These are phyloP conservation scores for Taphrina sp. DNA, from an alignment of 1,139 yeast genomes.

Conservation along the genomic window DNA sequence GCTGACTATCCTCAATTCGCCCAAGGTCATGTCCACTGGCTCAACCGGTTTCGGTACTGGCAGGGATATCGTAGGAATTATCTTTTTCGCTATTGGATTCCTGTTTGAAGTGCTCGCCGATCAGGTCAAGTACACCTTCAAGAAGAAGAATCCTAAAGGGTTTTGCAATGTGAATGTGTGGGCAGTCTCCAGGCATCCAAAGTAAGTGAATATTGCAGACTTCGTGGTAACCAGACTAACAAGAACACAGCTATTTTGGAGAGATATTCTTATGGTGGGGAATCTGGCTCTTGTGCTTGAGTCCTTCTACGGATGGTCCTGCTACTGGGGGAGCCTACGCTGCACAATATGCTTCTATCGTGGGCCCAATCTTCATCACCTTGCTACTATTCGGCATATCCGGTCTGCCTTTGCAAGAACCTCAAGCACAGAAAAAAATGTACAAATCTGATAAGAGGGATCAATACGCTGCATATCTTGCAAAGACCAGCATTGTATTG, in stretches of 20 bases:
- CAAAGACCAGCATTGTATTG: constrained; percentile 12
- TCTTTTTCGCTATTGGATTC: constrained; percentile 26
- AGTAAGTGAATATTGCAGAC: not conserved
- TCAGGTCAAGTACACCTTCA: constrained; percentile 25
- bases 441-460: constrained; percentile 28
- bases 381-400: constrained; percentile 16
- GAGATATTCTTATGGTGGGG: constrained; percentile 32
- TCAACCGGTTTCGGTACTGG: constrained; percentile 20
- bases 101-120: constrained; percentile 24
- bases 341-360: constrained; percentile 28
- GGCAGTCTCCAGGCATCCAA: constrained; percentile 26
- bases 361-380: constrained; percentile 25
- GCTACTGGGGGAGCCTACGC: constrained; percentile 21
- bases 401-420: constrained; percentile 25
- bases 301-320: constrained; percentile 29
- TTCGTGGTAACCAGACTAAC: not conserved
- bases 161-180: constrained; percentile 30
- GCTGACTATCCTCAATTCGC: constrained; percentile 18
- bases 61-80: constrained; percentile 24
- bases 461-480: constrained; percentile 8
- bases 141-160: constrained; percentile 27
- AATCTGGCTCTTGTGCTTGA: constrained; percentile 27
- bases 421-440: constrained; percentile 29
- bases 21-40: constrained; percentile 15
- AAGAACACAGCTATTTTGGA: constrained; percentile 17